Evolutionary conservation across 139 green algal species (phyloP).

Genomic region (Microglena sp.): DNA sequence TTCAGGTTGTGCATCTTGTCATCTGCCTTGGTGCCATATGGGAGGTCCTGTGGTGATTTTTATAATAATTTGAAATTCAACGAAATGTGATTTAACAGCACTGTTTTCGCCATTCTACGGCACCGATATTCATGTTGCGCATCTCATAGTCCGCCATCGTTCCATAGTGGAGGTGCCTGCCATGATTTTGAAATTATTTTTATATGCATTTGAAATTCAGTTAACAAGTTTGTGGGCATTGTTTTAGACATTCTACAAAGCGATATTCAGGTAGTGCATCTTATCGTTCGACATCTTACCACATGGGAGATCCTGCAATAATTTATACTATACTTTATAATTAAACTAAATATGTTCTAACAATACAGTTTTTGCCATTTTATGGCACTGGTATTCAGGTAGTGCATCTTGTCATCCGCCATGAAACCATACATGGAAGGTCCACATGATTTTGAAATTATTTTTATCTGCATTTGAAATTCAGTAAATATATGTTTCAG

Average conservation of each 20-base stretch:
- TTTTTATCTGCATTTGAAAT: conserved; percentile 52
- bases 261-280: conserved; percentile 61
- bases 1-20: conserved; percentile 66
- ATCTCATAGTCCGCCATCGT: conserved; percentile 84
- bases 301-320: conserved; percentile 77
- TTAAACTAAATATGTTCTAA: conserved; percentile 37
- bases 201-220: too few species aligned
- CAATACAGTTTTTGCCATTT: too few species aligned
- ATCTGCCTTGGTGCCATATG: conserved; percentile 78
- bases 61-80: conserved; percentile 43
- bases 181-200: neutral
- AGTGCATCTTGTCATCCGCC: conserved; percentile 74
- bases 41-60: too few species aligned
- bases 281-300: conserved; percentile 80
- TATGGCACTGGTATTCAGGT: conserved; percentile 47
- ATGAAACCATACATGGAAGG: conserved; percentile 78
- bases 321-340: too few species aligned
- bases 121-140: conserved; percentile 49
- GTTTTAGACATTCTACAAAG: too few species aligned
- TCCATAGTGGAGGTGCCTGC: conserved; percentile 74
- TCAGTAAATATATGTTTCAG: too few species aligned
- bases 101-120: conserved; percentile 34
- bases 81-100: too few species aligned
- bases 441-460: too few species aligned
- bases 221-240: too few species aligned